Conservation (phyloP, 345 rosid genomes). For the Chamaenerion angustifolium region DNA sequence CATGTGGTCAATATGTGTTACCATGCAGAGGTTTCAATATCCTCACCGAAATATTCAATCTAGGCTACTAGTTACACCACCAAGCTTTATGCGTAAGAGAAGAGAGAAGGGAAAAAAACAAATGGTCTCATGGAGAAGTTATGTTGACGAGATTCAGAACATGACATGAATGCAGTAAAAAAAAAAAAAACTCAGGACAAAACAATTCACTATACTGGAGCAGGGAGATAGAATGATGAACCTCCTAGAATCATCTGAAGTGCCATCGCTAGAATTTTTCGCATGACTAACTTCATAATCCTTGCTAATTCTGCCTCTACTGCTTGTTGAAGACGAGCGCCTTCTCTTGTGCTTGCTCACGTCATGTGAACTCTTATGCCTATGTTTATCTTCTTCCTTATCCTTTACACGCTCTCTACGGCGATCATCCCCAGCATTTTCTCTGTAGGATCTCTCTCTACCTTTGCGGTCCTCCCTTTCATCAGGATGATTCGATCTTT, state of each 20-base stretch:
- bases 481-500: slow-evolving; percentile 23
- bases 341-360: slow-evolving; percentile 57
- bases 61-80: too few relatives aligned
- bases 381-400: slow-evolving; percentile 34
- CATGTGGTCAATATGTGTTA: not conserved
- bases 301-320: slow-evolving; percentile 37
- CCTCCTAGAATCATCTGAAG: slow-evolving; percentile 74
- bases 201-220: not conserved
- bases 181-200: too few relatives aligned
- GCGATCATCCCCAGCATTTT: slow-evolving; percentile 35
- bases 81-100: too few relatives aligned
- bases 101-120: too few relatives aligned
- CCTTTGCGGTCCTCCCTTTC: slow-evolving; percentile 41
- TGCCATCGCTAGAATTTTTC: slow-evolving; percentile 43
- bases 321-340: slow-evolving; percentile 46
- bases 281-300: slow-evolving; percentile 17
- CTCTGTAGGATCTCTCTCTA: slow-evolving; percentile 33
- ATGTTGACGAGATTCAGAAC: too few relatives aligned
- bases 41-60: too few relatives aligned
- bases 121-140: too few relatives aligned
- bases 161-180: too few relatives aligned
- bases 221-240: slow-evolving; percentile 10
- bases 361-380: slow-evolving; percentile 30
- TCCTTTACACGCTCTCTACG: slow-evolving; percentile 36
- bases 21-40: too few relatives aligned